These are phyloP conservation scores for Hyphopichia homilentoma DNA, from an alignment of 805 yeast genomes.

Conservation along the genomic window DNA sequence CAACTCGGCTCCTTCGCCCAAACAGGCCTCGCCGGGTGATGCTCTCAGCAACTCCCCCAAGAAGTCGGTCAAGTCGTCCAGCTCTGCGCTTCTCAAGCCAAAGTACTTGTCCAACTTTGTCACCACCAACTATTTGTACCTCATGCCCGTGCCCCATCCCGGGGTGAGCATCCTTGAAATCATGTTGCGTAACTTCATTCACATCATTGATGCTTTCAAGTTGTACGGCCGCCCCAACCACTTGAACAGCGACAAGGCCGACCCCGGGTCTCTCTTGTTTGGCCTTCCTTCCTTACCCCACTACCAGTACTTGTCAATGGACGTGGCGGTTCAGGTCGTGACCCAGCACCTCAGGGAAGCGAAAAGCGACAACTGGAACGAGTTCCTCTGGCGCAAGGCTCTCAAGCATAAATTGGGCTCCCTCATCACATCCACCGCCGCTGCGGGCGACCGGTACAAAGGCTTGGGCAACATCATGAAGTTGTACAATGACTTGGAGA, in stretches of 20 bases:
- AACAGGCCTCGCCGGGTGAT: conserved; percentile 1
- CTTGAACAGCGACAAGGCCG: conserved; percentile 68
- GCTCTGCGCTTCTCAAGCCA: conserved; percentile 20
- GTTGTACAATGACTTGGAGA: conserved; percentile 25
- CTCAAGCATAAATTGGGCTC: conserved; percentile 20
- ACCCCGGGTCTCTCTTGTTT: conserved; percentile 62
- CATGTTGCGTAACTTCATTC: conserved; percentile 65
- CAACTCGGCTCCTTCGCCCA: conserved; percentile 22
- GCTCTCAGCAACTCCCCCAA: background rate
- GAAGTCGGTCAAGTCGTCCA: conserved; percentile 3
- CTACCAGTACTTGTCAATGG: conserved; percentile 48
- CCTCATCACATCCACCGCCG: conserved; percentile 7
- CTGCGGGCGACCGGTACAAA: conserved; percentile 20
- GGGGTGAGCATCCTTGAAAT: conserved; percentile 72
- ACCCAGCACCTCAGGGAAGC: conserved; percentile 15
- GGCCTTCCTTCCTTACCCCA: conserved; percentile 75
- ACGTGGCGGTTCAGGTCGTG: conserved; percentile 20
- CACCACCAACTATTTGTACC: conserved; percentile 45
- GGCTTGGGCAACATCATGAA: conserved; percentile 35
- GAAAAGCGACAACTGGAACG: conserved; percentile 21
- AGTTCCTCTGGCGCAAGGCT: conserved; percentile 23
- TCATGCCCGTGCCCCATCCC: conserved; percentile 71
- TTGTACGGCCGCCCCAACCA: conserved; percentile 74
- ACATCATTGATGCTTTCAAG: conserved; percentile 65
- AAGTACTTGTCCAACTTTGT: conserved; percentile 27